Evolutionary conservation across 495 filamentous ascomycete genomes (phyloP), one percentile per base, ranked within the genome.

Genomic region (Lasiosphaeria ovina): DNA sequence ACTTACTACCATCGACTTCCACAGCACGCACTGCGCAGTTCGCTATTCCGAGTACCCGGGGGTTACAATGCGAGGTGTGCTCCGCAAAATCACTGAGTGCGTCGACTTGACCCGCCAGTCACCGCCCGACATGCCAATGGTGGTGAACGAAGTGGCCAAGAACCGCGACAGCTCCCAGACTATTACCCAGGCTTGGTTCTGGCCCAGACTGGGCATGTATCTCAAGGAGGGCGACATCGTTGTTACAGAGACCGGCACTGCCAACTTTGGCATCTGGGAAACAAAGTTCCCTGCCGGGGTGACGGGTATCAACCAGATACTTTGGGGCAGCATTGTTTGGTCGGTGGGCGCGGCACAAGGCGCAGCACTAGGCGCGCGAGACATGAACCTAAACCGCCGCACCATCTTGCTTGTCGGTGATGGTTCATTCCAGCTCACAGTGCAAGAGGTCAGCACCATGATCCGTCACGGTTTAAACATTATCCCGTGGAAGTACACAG

Each of bases 261-360:
- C 91, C 35, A 93, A 91, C 75, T 95, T 96, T 74, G 92, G 93
- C 48, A 89, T 95, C 62, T 91, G 88, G 84, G 91, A 96, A 57
- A 92, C 89, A 35, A 85, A 85, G 31, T 94, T 95, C 78, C 91
- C 91, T 1, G 70, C 81, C 32, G 77, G 82, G 33, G 90, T 93
- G 1, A 89, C 83, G 4, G 88, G 88, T 16, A 81, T 96, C 62
- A 91, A 84, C 50, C 92, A 96, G 71, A 88, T 93, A 2, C 83
- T 97, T 9, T 96, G 91, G 90, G 91, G 92, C 42, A 90, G 86
- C 59, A 96, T 96, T 66, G 92, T 88, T 0, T 93, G 89, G 72
- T 86, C 90, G 0, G 85, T 92, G 34, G 90, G 90, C 17, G 87
- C 90, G 9, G 85, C 87, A 52, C 89, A 91, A 68, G 90, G 90